phyloP scores from a whole-genome alignment of 179 eudicot species.

The Monotropa hypopitys region DNA sequence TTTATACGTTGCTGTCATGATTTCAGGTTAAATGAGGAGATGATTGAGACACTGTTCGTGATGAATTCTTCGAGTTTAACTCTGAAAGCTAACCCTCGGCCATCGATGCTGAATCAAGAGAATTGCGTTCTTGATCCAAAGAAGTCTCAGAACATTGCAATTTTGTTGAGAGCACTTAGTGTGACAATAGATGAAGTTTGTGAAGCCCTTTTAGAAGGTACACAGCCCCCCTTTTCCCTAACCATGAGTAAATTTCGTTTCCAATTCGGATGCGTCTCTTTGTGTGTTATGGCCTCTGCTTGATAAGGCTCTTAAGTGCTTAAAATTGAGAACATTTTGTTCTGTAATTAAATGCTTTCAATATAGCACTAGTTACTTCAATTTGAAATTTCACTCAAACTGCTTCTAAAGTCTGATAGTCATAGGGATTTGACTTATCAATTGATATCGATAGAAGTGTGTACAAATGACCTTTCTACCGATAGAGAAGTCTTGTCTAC shows the following conservation, averaged over 20 bases:
- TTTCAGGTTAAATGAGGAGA: conserved; percentile 84
- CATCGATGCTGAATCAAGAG: conserved; percentile 32
- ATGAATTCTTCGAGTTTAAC: conserved; percentile 28
- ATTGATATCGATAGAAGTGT: too few relatives aligned
- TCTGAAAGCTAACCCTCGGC: conserved; percentile 25
- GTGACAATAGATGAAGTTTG: conserved; percentile 83
- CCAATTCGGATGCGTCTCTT: background rate
- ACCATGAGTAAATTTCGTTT: background rate
- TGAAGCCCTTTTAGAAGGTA: conserved; percentile 84
- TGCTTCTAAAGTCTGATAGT: background rate
- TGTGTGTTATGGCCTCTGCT: background rate
- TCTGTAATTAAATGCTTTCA: background rate
- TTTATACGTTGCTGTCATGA: background rate
- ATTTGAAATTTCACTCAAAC: background rate
- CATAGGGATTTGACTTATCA: background rate
- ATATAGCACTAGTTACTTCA: background rate
- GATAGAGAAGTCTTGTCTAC: too few relatives aligned
- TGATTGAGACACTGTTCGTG: conserved; percentile 89
- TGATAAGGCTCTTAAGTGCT: background rate
- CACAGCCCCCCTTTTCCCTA: background rate
- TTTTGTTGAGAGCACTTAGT: conserved; percentile 74
- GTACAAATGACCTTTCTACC: too few relatives aligned
- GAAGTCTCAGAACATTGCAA: conserved; percentile 85
- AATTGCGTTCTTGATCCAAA: conserved; percentile 72
- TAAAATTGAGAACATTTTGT: background rate